Evolutionary conservation across 2,329 filamentous ascomycete species (phyloP).

Genomic region (Penicillium hordei): DNA sequence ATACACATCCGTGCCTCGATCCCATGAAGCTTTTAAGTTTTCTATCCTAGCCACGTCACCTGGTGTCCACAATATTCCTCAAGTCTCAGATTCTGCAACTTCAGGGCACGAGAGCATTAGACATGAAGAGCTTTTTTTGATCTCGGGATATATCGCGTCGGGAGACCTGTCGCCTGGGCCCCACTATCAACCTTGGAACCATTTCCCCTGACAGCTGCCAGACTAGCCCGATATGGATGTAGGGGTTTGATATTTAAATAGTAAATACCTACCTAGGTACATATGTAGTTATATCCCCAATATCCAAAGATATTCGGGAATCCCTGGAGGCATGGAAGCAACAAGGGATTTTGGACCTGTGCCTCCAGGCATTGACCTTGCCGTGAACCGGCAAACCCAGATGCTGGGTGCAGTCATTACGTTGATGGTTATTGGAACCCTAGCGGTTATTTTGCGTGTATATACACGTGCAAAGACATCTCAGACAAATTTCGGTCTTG

Average conservation of each 20-base stretch:
- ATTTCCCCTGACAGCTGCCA: not conserved
- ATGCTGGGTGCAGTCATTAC: slow-evolving; percentile 6
- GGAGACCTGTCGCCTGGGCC: not conserved
- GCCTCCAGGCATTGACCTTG: slow-evolving; percentile 7
- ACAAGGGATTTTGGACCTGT: slow-evolving; percentile 6
- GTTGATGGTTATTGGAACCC: slow-evolving; percentile 7
- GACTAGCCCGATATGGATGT: not conserved
- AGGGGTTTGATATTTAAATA: not conserved
- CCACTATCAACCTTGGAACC: not conserved
- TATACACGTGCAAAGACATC: slow-evolving; percentile 7
- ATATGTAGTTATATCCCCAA: not conserved
- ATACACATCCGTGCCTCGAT: not conserved
- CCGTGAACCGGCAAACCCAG: slow-evolving; percentile 1
- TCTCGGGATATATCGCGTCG: not conserved
- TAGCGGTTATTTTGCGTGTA: slow-evolving; percentile 9
- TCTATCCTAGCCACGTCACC: not conserved
- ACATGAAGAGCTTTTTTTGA: not conserved
- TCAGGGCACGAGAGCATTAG: not conserved
- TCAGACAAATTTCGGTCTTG: slow-evolving; percentile 5
- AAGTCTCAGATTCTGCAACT: not conserved
- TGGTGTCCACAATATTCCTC: not conserved
- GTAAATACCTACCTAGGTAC: too few species aligned
- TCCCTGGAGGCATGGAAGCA: not conserved
- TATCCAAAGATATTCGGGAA: not conserved
- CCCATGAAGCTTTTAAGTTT: not conserved